These are phyloP conservation scores for Skeletonema marinoi DNA, from an alignment of 108 stramenopile genomes.

Conservation along the genomic window DNA sequence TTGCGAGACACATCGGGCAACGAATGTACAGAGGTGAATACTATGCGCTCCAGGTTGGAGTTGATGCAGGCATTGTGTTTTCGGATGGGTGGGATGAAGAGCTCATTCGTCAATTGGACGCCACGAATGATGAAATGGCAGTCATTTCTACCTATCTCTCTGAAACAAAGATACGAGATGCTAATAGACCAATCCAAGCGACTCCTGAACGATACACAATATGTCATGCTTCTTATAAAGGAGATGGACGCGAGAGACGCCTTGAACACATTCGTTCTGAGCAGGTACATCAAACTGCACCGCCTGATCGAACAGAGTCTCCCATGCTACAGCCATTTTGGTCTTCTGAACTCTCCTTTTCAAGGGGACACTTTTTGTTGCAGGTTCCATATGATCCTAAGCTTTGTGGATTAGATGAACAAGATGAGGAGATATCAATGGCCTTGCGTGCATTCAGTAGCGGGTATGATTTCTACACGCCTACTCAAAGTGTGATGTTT, in stretches of 20 bases:
- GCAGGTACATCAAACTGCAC: slow-evolving; percentile 38
- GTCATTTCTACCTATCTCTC: slow-evolving; percentile 59
- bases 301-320: slow-evolving; percentile 7
- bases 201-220: slow-evolving; percentile 35
- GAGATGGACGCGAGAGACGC: slow-evolving; percentile 15
- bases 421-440: slow-evolving; percentile 73
- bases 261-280: slow-evolving; percentile 32
- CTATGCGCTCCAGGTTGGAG: slow-evolving; percentile 68
- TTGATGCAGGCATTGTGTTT: slow-evolving; percentile 65
- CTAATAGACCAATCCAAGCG: neutral
- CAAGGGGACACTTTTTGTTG: slow-evolving; percentile 64
- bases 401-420: slow-evolving; percentile 51
- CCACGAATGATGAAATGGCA: slow-evolving; percentile 65
- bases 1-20: slow-evolving; percentile 67
- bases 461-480: slow-evolving; percentile 85
- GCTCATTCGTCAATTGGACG: slow-evolving; percentile 55
- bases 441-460: slow-evolving; percentile 66
- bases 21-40: slow-evolving; percentile 83
- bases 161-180: slow-evolving; percentile 31
- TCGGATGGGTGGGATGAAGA: slow-evolving; percentile 60
- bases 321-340: slow-evolving; percentile 79
- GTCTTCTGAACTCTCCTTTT: slow-evolving; percentile 83
- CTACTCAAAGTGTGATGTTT: slow-evolving; percentile 54
- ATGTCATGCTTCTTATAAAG: slow-evolving; percentile 54
- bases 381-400: slow-evolving; percentile 43